Evolutionary conservation across 2,329 filamentous ascomycete genomes (phyloP).

Genomic region (Pyricularia grisea): DNA sequence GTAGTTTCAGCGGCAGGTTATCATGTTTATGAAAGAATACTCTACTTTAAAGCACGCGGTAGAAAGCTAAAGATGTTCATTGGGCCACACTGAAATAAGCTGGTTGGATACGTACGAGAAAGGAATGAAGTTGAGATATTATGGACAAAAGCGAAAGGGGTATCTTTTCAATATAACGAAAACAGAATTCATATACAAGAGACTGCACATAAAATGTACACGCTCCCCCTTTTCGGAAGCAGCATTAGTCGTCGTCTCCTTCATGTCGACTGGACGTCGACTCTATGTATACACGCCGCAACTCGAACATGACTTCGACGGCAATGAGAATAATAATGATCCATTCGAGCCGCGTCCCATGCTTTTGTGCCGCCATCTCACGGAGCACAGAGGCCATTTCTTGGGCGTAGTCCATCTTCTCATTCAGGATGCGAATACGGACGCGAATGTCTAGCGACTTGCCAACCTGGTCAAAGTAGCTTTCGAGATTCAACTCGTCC

Average conservation of each 20-base stretch:
- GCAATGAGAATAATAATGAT: slow-evolving; percentile 92
- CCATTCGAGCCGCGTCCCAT: slow-evolving; percentile 82
- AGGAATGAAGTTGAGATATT: neutral
- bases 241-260: neutral
- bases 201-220: neutral
- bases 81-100: no score
- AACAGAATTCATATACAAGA: neutral
- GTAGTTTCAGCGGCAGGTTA: no score
- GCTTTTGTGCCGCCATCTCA: slow-evolving; percentile 83
- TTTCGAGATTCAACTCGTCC: slow-evolving; percentile 82
- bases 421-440: slow-evolving; percentile 83
- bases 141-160: neutral
- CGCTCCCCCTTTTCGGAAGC: neutral
- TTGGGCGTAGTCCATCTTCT: slow-evolving; percentile 96
- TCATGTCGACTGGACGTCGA: neutral
- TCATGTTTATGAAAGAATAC: no score
- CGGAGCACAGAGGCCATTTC: slow-evolving; percentile 86
- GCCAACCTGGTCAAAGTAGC: slow-evolving; percentile 91
- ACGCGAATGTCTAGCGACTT: slow-evolving; percentile 84
- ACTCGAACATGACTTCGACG: slow-evolving; percentile 83
- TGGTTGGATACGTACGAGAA: no score
- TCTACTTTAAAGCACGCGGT: no score
- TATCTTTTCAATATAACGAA: neutral
- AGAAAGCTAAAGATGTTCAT: no score
- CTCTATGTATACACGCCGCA: slow-evolving; percentile 54